Percentiles rank a stretch among this genome's conserved stretches.
phyloP scores from a whole-genome alignment of 169 alveolate species.

The Cryptosporidium ubiquitum region DNA sequence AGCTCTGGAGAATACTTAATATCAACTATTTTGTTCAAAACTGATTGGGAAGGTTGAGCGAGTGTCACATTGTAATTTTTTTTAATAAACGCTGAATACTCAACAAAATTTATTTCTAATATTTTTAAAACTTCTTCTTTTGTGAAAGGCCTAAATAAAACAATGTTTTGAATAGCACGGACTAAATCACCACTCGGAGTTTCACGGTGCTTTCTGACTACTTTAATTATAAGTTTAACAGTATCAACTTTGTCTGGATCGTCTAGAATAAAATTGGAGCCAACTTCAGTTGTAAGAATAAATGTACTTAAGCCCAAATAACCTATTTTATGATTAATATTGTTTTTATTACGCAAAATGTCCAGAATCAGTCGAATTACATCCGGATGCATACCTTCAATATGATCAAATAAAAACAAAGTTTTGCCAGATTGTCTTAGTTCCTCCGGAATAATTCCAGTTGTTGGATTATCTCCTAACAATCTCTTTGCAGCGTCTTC shows the following conservation, averaged over 20 bases:
- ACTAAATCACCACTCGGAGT: not conserved
- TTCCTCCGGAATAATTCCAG: conserved; percentile 5
- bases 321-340: not conserved
- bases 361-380: not conserved
- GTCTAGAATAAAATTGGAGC: not conserved
- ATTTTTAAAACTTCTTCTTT: conserved; percentile 7
- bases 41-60: not conserved
- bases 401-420: not conserved
- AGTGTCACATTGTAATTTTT: not conserved
- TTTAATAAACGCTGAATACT: not conserved
- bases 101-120: not conserved
- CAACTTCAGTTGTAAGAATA: conserved; percentile 16
- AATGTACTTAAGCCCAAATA: not conserved
- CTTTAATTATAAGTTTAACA: too few relatives aligned
- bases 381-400: conserved; percentile 25
- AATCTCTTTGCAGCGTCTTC: conserved; percentile 1
- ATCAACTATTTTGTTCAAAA: not conserved
- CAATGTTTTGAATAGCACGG: not conserved
- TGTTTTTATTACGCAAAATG: conserved; percentile 9
- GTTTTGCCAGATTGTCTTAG: not conserved
- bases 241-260: not conserved
- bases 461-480: not conserved
- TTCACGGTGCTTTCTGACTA: not conserved
- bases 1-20: not conserved
- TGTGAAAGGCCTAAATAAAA: not conserved